Base-by-base conservation (phyloP, 176 grass and related monocot species). In the Triticum timopheevii region DNA sequence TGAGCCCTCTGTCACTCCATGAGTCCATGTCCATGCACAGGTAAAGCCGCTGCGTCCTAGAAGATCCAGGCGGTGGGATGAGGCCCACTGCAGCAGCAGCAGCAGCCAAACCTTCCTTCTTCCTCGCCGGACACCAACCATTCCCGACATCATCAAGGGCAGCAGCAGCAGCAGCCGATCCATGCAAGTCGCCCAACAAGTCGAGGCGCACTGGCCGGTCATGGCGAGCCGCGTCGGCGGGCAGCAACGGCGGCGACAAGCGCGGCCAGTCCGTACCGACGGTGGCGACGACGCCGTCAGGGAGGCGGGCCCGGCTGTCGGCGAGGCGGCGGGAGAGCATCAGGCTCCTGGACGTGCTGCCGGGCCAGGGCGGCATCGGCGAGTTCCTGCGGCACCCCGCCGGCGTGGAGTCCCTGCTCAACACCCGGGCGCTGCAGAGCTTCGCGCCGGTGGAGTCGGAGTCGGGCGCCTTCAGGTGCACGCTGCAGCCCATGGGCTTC, bases 371-470 rank as follows among this genome's bases (percentile, higher is more conserved):
- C 35, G 15, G 56, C 86, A 84, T 95, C 77, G 79, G 90, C 28
- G 90, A 89, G 39, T 98, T 98, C 87, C 82, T 98, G 81, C 86
- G 82, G 34, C 84, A 91, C 50, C 89, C 88, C 12, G 88, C 90
- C 31, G 92, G 92, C 44, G 86, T 98, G 27, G 90, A 94, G 68
- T 78, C 97, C 50, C 93, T 96, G 52, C 81, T 98, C 49, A 98
- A 98, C 79, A 94, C 90, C 78, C 83, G 90, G 61, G 78, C 92
- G 36, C 90, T 98, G 44, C 82, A 98, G 71, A 89, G 93, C 82
- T 92, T 95, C 81, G 80, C 67, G 67, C 84, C 86, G 31, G 82
- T 75, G 27, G 38, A 84, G 23, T 13, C 56, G 7, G 80, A 76
- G 39, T 40, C 39, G 39, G 39, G 68, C 77, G 70, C 77, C 30